Base-by-base conservation (phyloP, 2,329 filamentous ascomycete species). In the Arthroderma sp. region DNA sequence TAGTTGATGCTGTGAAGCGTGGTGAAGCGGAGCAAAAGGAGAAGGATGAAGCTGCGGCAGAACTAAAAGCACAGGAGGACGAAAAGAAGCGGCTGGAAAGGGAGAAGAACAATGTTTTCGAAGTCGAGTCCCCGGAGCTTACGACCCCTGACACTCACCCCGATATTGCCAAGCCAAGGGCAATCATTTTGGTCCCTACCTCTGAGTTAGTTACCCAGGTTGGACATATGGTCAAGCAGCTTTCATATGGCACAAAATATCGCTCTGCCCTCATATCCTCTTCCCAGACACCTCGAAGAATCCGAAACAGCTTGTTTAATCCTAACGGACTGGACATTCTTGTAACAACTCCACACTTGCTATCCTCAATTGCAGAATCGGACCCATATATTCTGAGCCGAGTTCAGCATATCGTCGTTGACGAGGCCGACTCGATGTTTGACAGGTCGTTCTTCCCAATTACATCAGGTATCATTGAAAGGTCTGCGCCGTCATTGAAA, bases 361-460 rank as follows among this genome's bases (percentile, higher is more conserved):
- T 98, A 34, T 75, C 83, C 45, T 88, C 85, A 49, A 91, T 98
- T 57, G 86, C 86, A 8, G 80, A 94, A 52, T 82, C 80, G 15
- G 87, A 95, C 53, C 91, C 91, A 7, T 89, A 94, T 56, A 80
- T 98, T 49, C 77, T 98, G 32, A 88, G 86, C n/a, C 82, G 86
- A 8, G 88, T 96, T 47, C 80, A 78, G 1, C 86, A 96, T 59
- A 73, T 98, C 7, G 75, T 98, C 48, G 74, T 94, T 40, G 93
- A 98, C 60, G 93, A 98, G 69, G 93, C 93, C 1, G 91, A 98
- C 65, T 95, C 88, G 3, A 77, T 98, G 6, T 77, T 98, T 53
- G 93, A 98, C 66, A 83, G 87, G 47, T 93, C 86, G 48, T 98
- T 98, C 68, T 76, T 83, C 3, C 81, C 86, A 1, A 80, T 82